Evolutionary conservation across 805 yeast genomes (phyloP).

Genomic region (Kodamaea leandrae): DNA sequence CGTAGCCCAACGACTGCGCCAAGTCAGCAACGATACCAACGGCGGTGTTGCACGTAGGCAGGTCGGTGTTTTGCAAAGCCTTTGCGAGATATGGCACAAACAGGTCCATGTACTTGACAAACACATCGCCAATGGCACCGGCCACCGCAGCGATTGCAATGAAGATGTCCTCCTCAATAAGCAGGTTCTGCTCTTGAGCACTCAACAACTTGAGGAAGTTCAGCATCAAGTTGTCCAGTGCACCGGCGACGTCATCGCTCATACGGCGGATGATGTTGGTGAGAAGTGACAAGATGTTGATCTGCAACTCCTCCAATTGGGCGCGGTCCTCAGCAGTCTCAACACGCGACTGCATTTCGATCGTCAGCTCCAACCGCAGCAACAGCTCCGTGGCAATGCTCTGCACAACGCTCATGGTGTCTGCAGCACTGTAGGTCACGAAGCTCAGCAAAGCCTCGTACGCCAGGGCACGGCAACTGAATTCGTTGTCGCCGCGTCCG

Average conservation of each 20-base stretch:
- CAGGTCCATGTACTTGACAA: conserved; percentile 72
- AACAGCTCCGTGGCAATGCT: conserved; percentile 73
- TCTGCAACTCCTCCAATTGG: conserved; percentile 84
- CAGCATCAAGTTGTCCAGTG: conserved; percentile 82
- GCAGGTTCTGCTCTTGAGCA: conserved; percentile 58
- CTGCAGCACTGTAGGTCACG: conserved; percentile 71
- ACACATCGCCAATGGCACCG: conserved; percentile 67
- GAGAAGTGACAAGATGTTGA: conserved; percentile 71
- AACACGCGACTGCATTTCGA: conserved; percentile 53
- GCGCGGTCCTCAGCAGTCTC: conserved; percentile 67
- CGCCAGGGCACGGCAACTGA: conserved; percentile 90
- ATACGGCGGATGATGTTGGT: conserved; percentile 84
- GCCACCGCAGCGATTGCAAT: conserved; percentile 91
- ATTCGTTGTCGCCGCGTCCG: conserved; percentile 75
- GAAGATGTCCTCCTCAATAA: conserved; percentile 92
- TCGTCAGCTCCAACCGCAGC: conserved; percentile 67
- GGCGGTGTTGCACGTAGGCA: conserved; percentile 83
- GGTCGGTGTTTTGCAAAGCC: conserved; percentile 79
- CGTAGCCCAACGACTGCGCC: conserved; percentile 78
- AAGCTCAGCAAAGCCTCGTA: conserved; percentile 87
- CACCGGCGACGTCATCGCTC: conserved; percentile 59
- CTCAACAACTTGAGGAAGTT: conserved; percentile 69
- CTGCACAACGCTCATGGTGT: conserved; percentile 65
- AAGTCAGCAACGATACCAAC: conserved; percentile 95
- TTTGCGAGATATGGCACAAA: conserved; percentile 79